phyloP scores from a whole-genome alignment of 768 basidiomycete species.

The Gloeostereum incarnatum region DNA sequence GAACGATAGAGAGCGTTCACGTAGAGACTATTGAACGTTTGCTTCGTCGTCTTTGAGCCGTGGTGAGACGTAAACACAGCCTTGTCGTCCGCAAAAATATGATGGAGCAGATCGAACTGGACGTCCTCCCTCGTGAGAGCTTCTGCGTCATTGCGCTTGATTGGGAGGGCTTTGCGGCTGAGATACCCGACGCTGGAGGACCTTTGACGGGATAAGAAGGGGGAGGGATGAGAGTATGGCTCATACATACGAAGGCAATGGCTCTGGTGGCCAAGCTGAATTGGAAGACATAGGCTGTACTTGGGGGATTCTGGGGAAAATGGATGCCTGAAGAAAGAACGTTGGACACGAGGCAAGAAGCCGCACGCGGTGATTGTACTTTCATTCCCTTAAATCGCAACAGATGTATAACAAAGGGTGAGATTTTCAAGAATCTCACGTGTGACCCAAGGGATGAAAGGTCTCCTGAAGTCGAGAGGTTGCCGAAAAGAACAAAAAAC shows the following conservation, averaged over 20 bases:
- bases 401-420: constrained; percentile 12
- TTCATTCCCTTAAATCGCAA: constrained; percentile 13
- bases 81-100: constrained; percentile 65
- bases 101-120: constrained; percentile 76
- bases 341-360: constrained; percentile 24
- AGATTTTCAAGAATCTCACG: constrained; percentile 25
- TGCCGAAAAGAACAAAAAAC: no score
- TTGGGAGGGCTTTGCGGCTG: constrained; percentile 52
- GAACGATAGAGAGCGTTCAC: constrained; percentile 75
- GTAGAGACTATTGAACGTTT: constrained; percentile 80
- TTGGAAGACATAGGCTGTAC: constrained; percentile 11
- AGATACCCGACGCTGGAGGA: constrained; percentile 43
- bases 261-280: constrained; percentile 34
- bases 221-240: constrained; percentile 15
- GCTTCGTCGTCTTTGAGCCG: constrained; percentile 36
- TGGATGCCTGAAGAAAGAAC: constrained; percentile 6
- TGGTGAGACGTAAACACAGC: constrained; percentile 64
- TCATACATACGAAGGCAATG: constrained; percentile 48
- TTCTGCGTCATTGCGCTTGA: constrained; percentile 78
- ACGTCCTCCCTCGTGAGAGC: constrained; percentile 78
- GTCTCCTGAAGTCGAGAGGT: no score
- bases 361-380: constrained; percentile 18
- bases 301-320: constrained; percentile 12
- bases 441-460: no score
- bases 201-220: no score